These are phyloP conservation scores for Sphaceloma murrayae DNA, from an alignment of 2,329 filamentous ascomycete species.

Conservation along the genomic window DNA sequence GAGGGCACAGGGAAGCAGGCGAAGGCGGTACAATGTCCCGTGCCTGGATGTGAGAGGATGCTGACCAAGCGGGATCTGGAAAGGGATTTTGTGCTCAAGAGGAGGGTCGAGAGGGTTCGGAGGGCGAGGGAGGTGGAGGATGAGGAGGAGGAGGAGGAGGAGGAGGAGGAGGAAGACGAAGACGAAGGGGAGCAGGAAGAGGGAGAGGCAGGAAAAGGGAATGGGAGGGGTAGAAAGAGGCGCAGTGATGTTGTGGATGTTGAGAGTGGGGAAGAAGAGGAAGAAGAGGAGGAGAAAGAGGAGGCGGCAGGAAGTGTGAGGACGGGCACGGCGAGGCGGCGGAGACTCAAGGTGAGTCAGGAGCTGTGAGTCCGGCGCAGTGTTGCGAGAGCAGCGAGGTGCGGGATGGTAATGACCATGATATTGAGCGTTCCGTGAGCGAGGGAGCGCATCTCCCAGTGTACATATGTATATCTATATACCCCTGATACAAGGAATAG, in stretches of 20 bases:
- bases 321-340: no score
- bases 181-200: constrained; percentile 1
- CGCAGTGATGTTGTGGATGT: no score
- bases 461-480: no score
- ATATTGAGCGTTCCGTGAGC: no score
- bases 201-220: background rate
- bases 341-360: background rate
- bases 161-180: constrained; percentile 2
- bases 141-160: constrained; percentile 32
- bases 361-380: background rate
- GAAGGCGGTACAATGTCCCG: constrained; percentile 48
- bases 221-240: no score
- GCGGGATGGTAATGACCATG: no score
- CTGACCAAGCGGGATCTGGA: constrained; percentile 46
- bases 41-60: constrained; percentile 52
- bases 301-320: no score
- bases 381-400: no score
- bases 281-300: no score
- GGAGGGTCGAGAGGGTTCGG: constrained; percentile 49
- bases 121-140: constrained; percentile 37
- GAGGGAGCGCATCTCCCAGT: no score
- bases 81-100: constrained; percentile 47
- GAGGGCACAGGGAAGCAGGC: constrained; percentile 14
- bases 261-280: no score
- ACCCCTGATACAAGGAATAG: no score